Evolutionary conservation across 129 eudicot genomes (phyloP), one percentile per base, ranked within the genome.

Genomic region (Tagetes erecta): DNA sequence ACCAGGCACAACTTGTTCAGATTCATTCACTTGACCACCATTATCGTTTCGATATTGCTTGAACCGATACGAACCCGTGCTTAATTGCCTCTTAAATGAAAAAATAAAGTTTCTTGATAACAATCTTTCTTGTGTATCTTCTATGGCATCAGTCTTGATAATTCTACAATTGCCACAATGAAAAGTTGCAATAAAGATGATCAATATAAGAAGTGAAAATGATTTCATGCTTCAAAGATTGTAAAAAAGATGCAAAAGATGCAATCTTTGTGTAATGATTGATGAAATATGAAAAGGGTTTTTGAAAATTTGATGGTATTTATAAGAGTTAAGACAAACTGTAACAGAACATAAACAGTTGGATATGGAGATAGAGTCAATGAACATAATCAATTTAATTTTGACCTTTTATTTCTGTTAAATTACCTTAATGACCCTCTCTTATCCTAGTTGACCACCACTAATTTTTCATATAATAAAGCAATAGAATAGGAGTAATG

Each of bases 381-480:
- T 72, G 74, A 34, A 79, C 63, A 79, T 30, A 72, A 73, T 66
- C 60, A 64, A 56, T 44, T 9, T 51, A 64, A 72, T 55, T 9
- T 72, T 79, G 78, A 72, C 78, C 27, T 53, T 60, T 41, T 65
- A 2, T 42, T 64, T 65, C 11, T 6, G 13, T 42, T 64, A 42
- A 78, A 78, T 71, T 64, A 78, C 82, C 59, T 71, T 51, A 64
- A 31, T 78, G 58, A 71, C 76, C 82, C 64, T 78, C 53, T 69
- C 52, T 77, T 69, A 47, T 77, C 81, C 77, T 70, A 62, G 72
- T 70, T 78, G 76, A 78, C 82, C 64, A n/a, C 77, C 59, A 78
- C 77, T 78, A 71, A 12, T 70, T 72, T 65, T 35, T 44, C 8
- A 44, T 1, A 44, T 44, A 44, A 44, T 64, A 49, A 59, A 64